Percentiles rank a stretch among this genome's conserved stretches.
phyloP scores from a whole-genome alignment of 441 rosid species.

The Syzygium malaccense region DNA sequence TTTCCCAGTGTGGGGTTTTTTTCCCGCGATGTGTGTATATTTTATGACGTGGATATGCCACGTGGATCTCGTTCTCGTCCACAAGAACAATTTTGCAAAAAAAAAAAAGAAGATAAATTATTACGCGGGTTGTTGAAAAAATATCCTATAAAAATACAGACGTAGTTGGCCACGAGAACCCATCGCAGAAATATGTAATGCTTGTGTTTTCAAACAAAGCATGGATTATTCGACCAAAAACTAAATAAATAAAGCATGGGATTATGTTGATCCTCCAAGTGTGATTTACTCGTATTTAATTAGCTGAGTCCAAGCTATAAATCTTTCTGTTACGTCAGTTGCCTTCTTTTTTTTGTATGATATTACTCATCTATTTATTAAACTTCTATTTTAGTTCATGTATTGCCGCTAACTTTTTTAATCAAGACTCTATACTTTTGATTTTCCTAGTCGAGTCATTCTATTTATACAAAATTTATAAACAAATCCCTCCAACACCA shows the following conservation, averaged over 20 bases:
- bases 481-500: background rate
- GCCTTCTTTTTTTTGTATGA: background rate
- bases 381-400: background rate
- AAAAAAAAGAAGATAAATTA: background rate
- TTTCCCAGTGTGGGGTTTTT: background rate
- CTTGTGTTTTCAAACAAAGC: background rate
- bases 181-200: background rate
- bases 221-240: no score
- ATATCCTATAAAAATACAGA: background rate
- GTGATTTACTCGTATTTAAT: background rate
- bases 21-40: rapidly evolving
- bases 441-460: background rate
- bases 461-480: background rate
- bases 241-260: background rate
- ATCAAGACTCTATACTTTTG: background rate
- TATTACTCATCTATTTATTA: background rate
- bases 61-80: background rate
- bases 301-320: background rate
- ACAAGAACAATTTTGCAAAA: background rate
- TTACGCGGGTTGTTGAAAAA: background rate
- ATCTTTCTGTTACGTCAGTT: background rate
- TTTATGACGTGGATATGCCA: background rate
- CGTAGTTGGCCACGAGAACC: background rate
- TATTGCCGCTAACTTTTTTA: background rate
- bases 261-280: background rate